phyloP scores from a whole-genome alignment of 345 rosid genomes.

The Dipteronia dyeriana region DNA sequence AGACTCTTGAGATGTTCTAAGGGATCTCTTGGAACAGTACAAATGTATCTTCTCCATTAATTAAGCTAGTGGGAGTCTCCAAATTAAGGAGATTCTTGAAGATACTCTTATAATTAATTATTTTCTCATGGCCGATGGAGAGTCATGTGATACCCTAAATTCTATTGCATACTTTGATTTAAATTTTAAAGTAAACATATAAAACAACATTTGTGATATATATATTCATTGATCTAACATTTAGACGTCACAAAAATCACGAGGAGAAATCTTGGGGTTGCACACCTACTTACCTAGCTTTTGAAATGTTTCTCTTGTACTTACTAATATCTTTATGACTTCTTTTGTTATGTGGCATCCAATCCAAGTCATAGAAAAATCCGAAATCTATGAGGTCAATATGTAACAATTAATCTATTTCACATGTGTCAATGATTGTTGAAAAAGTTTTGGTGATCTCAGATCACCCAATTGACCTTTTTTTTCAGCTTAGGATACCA shows the following conservation, averaged over 20 bases:
- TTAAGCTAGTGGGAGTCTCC: too few relatives aligned
- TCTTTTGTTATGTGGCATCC: conserved; percentile 12
- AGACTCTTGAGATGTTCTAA: too few relatives aligned
- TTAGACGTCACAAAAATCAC: background rate
- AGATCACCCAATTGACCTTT: background rate
- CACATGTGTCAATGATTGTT: conserved; percentile 8
- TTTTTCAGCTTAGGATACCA: conserved; percentile 11
- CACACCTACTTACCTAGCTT: conserved; percentile 14
- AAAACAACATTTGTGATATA: too few relatives aligned
- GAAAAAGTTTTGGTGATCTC: background rate
- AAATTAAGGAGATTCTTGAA: too few relatives aligned
- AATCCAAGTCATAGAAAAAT: background rate
- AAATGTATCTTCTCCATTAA: too few relatives aligned
- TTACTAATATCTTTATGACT: background rate
- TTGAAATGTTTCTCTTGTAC: background rate
- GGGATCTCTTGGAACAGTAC: too few relatives aligned
- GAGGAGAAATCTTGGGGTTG: background rate
- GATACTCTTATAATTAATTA: too few relatives aligned
- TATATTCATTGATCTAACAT: background rate
- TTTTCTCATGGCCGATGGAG: too few relatives aligned
- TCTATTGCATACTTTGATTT: background rate
- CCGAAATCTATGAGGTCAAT: conserved; percentile 2
- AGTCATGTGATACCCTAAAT: background rate
- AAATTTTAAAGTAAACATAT: too few relatives aligned
- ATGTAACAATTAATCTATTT: background rate